Evolutionary conservation across 495 filamentous ascomycete species (phyloP).

Genomic region (Aspergillus steynii): DNA sequence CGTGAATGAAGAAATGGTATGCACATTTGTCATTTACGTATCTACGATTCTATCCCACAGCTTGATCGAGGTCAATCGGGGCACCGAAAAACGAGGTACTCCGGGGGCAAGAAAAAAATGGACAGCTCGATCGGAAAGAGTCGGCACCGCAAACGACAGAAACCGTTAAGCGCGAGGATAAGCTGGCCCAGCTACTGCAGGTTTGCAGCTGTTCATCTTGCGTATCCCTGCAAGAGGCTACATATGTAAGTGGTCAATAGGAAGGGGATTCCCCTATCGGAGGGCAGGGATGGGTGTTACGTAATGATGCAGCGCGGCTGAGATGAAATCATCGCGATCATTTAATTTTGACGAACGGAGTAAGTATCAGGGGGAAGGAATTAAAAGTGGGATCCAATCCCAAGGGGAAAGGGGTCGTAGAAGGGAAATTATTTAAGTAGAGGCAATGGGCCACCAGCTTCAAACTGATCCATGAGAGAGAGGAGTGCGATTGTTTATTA

Average conservation of each 20-base stretch:
- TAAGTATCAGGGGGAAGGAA: not conserved
- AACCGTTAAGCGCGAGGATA: conserved; percentile 9
- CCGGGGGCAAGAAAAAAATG: not conserved
- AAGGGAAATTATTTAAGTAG: not conserved
- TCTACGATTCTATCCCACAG: no score
- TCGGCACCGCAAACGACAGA: conserved; percentile 1
- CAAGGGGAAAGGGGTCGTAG: not conserved
- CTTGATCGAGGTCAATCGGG: no score
- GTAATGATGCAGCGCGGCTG: conserved; percentile 16
- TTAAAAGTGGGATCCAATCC: not conserved
- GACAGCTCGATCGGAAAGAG: not conserved
- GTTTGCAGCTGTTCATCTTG: conserved; percentile 6
- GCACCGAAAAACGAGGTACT: no score
- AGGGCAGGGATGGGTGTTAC: conserved; percentile 6
- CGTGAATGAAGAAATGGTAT: no score
- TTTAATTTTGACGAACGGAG: not conserved
- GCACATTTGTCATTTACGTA: no score
- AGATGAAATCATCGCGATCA: conserved; percentile 4
- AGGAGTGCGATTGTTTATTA: not conserved
- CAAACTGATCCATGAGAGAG: not conserved
- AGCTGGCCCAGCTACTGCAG: conserved; percentile 2
- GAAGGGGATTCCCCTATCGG: not conserved
- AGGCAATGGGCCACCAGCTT: not conserved
- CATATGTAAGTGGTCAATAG: not conserved
- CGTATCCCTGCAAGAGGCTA: not conserved